phyloP scores from a whole-genome alignment of 805 yeast genomes.

The Wickerhamiella sorbophila region DNA sequence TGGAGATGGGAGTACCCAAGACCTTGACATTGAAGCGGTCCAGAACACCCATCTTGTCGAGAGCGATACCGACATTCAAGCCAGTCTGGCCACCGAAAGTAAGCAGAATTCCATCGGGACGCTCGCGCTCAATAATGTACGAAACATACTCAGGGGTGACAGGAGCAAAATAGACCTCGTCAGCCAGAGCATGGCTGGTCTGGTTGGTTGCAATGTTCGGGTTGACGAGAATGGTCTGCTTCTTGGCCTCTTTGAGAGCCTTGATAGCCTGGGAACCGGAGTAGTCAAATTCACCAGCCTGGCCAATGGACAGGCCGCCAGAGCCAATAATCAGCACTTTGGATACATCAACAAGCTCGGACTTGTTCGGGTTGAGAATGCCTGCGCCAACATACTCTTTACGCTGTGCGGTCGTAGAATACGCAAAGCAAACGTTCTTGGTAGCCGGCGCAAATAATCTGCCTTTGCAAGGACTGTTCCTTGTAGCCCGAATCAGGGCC shows the following conservation, averaged over 20 bases:
- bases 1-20: constrained; percentile 92
- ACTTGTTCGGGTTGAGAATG: constrained; percentile 23
- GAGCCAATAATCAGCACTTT: constrained; percentile 90
- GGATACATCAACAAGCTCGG: constrained; percentile 56
- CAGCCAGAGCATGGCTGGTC: constrained; percentile 89
- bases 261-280: constrained; percentile 93
- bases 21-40: constrained; percentile 86
- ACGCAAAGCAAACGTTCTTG: background rate
- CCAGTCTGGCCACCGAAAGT: constrained; percentile 99
- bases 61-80: constrained; percentile 85
- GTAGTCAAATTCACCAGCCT: constrained; percentile 97
- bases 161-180: constrained; percentile 87
- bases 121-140: constrained; percentile 87
- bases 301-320: constrained; percentile 94
- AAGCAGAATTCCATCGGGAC: constrained; percentile 88
- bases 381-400: constrained; percentile 27
- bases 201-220: constrained; percentile 97
- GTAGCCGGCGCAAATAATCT: constrained; percentile 5
- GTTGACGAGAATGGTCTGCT: constrained; percentile 71
- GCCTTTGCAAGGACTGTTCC: constrained; percentile 14
- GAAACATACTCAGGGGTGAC: constrained; percentile 95
- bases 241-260: constrained; percentile 83
- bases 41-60: constrained; percentile 89
- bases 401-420: constrained; percentile 2
- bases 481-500: constrained; percentile 14